Evolutionary conservation across 2,329 filamentous ascomycete genomes (phyloP).

Genomic region (Pseudogymnoascus sp.): DNA sequence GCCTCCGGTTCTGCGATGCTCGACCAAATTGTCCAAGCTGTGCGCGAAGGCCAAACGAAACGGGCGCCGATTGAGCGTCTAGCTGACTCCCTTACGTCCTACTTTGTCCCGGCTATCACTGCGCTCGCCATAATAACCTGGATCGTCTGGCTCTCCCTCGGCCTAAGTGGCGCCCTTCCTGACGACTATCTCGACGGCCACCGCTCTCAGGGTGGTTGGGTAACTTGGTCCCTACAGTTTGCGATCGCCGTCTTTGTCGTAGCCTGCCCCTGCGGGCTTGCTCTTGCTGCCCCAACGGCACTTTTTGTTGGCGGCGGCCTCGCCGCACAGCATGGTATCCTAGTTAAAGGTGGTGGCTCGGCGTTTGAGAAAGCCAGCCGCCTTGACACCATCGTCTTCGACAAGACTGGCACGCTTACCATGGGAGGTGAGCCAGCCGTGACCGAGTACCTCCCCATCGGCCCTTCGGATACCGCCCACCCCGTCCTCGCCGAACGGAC

Average conservation of each 20-base stretch:
- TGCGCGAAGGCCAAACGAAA: constrained; percentile 65
- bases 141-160: constrained; percentile 59
- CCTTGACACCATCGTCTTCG: constrained; percentile 49
- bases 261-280: constrained; percentile 53
- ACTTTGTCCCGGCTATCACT: constrained; percentile 65
- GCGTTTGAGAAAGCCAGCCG: constrained; percentile 51
- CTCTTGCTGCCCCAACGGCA: constrained; percentile 50
- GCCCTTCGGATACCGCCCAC: background rate
- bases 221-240: constrained; percentile 70
- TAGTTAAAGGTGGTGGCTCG: constrained; percentile 51
- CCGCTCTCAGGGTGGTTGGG: constrained; percentile 49
- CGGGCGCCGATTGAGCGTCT: constrained; percentile 65
- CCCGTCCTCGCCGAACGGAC: background rate
- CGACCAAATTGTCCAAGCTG: constrained; percentile 65
- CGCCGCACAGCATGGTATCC: constrained; percentile 47
- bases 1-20: constrained; percentile 61
- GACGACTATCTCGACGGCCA: constrained; percentile 44
- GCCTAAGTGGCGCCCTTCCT: constrained; percentile 48
- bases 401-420: constrained; percentile 54
- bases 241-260: constrained; percentile 56
- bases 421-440: constrained; percentile 61
- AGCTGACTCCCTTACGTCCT: constrained; percentile 60
- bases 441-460: constrained; percentile 28
- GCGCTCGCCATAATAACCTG: constrained; percentile 60
- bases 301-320: constrained; percentile 51